phyloP scores from a whole-genome alignment of 1,284 basidiomycete genomes.

The Ceratobasidium sp. region DNA sequence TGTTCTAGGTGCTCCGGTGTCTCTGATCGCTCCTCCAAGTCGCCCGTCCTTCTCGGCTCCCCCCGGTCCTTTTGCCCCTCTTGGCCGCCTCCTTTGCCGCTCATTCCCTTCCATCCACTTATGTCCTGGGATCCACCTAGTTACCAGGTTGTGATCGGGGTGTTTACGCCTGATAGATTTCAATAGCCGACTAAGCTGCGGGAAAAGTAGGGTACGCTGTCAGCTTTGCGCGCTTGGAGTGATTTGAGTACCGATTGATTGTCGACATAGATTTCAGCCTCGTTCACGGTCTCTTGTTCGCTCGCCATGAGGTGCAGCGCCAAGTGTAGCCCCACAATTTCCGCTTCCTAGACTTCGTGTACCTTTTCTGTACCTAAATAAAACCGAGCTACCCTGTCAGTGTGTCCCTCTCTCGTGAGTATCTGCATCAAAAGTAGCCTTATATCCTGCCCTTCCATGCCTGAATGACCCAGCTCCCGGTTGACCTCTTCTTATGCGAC shows the following conservation, averaged over 20 bases:
- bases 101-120: constrained; percentile 23
- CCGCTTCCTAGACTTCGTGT: constrained; percentile 46
- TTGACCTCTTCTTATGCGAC: no score
- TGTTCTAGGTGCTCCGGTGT: no score
- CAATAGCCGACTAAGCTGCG: not conserved
- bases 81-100: no score
- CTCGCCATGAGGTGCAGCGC: constrained; percentile 22
- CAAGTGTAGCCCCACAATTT: constrained; percentile 39
- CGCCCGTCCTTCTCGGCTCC: no score
- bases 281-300: not conserved
- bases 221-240: not conserved
- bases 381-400: not conserved
- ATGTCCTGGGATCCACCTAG: constrained; percentile 37
- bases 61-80: no score
- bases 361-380: constrained; percentile 22
- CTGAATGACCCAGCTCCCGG: no score
- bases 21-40: no score
- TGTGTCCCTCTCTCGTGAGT: not conserved
- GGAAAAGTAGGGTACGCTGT: not conserved
- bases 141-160: not conserved
- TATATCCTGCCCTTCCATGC: no score
- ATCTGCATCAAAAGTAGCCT: no score
- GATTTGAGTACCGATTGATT: constrained; percentile 39
- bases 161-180: not conserved
- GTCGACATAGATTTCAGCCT: constrained; percentile 16